Conservation (phyloP, 2,329 filamentous ascomycete species). For the Fusarium oligoseptatum region DNA sequence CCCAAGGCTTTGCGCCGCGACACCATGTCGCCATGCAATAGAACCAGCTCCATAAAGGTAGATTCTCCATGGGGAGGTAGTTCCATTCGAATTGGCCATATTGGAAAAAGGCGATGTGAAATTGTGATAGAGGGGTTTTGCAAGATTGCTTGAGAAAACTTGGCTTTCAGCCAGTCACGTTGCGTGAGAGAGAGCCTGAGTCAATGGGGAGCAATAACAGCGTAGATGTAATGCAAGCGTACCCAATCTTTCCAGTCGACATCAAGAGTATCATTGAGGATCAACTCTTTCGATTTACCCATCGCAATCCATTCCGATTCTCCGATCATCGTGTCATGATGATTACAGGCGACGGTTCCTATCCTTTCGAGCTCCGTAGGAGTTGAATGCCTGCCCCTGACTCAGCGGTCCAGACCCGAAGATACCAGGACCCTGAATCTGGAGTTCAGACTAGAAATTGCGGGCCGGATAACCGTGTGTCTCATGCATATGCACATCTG, state of each 20-base stretch:
- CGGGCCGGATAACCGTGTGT: constrained; percentile 3
- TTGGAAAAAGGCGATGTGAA: neutral
- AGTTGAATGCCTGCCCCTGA: neutral
- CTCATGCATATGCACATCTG: constrained; percentile 9
- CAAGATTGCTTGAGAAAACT: neutral
- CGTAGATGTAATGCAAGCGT: neutral
- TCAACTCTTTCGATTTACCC: constrained; percentile 9
- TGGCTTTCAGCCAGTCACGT: neutral
- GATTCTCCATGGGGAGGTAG: constrained; percentile 5
- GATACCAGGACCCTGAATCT: neutral
- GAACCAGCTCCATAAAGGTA: constrained; percentile 27
- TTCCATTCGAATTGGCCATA: too few relatives aligned
- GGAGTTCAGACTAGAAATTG: neutral
- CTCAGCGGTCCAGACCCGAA: neutral
- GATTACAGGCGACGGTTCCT: neutral
- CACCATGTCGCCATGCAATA: constrained; percentile 28
- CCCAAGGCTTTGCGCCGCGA: constrained; percentile 13
- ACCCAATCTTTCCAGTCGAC: neutral
- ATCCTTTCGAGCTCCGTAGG: neutral
- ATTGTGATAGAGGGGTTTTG: neutral
- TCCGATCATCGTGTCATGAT: neutral
- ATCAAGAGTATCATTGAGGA: neutral
- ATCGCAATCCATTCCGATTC: constrained; percentile 15
- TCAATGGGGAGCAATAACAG: neutral
- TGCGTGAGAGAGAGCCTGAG: neutral